These are phyloP conservation scores for Erigeron canadensis DNA, from an alignment of 129 eudicot species.

Conservation along the genomic window DNA sequence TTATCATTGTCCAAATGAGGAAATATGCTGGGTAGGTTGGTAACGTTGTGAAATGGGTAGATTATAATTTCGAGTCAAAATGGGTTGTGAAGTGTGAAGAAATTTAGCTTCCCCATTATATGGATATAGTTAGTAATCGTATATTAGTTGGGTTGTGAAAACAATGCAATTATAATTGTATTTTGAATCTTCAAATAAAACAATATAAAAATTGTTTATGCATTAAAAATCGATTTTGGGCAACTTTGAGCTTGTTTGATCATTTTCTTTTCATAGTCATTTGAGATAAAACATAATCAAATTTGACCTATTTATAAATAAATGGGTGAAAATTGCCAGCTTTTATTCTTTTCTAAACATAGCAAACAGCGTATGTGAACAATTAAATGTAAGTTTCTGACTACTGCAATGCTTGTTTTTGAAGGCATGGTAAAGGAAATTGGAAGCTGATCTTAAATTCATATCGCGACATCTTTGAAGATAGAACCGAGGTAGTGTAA, in stretches of 20 bases:
- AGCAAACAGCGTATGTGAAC: constrained; percentile 3
- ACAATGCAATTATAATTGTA: not conserved
- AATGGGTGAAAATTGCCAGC: not conserved
- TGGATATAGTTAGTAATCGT: not conserved
- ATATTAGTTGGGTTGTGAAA: not conserved
- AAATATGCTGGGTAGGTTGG: too few species aligned
- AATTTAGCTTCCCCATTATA: not conserved
- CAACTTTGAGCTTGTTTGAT: not conserved
- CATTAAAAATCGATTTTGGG: constrained; percentile 2
- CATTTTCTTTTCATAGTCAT: not conserved
- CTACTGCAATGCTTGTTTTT: constrained; percentile 15
- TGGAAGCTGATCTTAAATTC: constrained; percentile 66
- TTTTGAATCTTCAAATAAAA: not conserved
- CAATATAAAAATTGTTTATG: not conserved
- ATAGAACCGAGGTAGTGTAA: constrained; percentile 65
- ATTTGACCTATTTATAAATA: not conserved
- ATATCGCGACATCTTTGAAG: constrained; percentile 56
- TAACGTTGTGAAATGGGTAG: too few species aligned
- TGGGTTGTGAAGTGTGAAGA: too few species aligned
- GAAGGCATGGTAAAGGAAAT: constrained; percentile 65
- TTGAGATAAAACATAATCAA: constrained; percentile 12
- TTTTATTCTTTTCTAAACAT: not conserved
- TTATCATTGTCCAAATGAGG: too few species aligned
- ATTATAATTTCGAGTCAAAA: too few species aligned
- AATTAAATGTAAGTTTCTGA: not conserved